Base-by-base conservation (phyloP, 75 land plant genomes). In the Selaginella moellendorffii region DNA sequence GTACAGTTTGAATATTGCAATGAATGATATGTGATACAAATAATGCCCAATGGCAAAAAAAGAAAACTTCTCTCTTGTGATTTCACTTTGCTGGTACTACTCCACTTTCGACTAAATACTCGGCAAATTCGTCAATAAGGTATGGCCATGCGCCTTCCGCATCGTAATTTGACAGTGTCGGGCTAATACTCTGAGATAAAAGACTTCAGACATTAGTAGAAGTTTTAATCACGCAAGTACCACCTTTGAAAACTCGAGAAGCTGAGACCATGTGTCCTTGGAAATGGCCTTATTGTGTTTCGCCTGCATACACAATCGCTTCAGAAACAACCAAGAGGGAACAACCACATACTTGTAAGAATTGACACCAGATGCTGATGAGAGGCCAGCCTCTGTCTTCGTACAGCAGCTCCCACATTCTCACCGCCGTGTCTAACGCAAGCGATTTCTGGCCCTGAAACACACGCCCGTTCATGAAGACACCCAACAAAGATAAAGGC, bases 111-210 rank as follows among this genome's bases (percentile, higher is more conserved):
- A 27, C 51, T 62, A 90, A 68, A 79, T 87, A 90, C 59, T 90
- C 96, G 51, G 86, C 96, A 67, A 90, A 90, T 67, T 90, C 96
- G 54, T 90, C 96, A 52, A 90, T 86, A 36, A 90, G 71, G 64
- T 90, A 90, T 5, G 96, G 96, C 96, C 96, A 90, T 20, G 96
- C 96, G 26, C 92, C 96, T 70, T 87, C 96, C 0, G 85, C 74
- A 73, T 90, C 96, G 66, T 90, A 90, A 65, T 90, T 90, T 25
- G 96, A 80, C 17, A 87, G 54, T 17, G 77, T 25, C 26, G 88
- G 85, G 65, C 84, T 90, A 51, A 86, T 77, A 8, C 70, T 82
- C 96, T 90, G 88, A 58, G 69, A 54, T 46, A 46, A 46, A 10
- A 46, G 51, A 46, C 10, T 10, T 46, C 14, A 36, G 10, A 36